Percentiles rank a stretch among this genome's conserved stretches.
phyloP scores from a whole-genome alignment of 139 green algal species.

The Closterium sp. region DNA sequence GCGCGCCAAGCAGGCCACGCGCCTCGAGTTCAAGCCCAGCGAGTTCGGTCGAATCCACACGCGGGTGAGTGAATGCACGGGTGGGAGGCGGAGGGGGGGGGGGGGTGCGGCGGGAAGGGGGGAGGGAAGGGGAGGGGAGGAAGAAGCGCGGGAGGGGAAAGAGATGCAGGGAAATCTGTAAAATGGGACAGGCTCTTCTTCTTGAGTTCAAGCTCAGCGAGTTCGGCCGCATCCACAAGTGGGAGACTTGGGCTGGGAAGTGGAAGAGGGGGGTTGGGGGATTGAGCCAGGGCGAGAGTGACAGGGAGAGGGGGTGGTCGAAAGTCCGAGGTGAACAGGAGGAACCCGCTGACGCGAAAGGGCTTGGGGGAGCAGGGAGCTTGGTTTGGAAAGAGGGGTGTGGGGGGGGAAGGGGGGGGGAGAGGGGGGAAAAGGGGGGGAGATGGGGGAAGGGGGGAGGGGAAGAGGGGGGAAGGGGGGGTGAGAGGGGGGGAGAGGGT shows the following conservation, averaged over 20 bases:
- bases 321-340: not conserved
- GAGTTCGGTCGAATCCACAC: conserved; percentile 25
- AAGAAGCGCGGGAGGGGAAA: not conserved
- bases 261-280: not conserved
- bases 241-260: not conserved
- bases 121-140: not conserved
- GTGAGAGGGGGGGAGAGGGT: too few species aligned
- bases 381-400: too few species aligned
- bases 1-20: conserved; percentile 17
- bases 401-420: too few species aligned
- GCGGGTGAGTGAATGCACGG: conserved; percentile 2
- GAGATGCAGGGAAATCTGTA: not conserved
- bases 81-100: not conserved
- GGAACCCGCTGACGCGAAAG: too few species aligned
- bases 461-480: too few species aligned
- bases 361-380: too few species aligned
- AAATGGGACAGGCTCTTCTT: too few species aligned
- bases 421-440: too few species aligned
- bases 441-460: too few species aligned
- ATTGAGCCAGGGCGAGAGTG: too few species aligned
- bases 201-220: too few species aligned
- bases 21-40: conserved; percentile 41
- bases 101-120: not conserved
- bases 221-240: too few species aligned
- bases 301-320: not conserved